Base-by-base conservation (phyloP, 176 grass and related monocot species). In the Otatea glauca region DNA sequence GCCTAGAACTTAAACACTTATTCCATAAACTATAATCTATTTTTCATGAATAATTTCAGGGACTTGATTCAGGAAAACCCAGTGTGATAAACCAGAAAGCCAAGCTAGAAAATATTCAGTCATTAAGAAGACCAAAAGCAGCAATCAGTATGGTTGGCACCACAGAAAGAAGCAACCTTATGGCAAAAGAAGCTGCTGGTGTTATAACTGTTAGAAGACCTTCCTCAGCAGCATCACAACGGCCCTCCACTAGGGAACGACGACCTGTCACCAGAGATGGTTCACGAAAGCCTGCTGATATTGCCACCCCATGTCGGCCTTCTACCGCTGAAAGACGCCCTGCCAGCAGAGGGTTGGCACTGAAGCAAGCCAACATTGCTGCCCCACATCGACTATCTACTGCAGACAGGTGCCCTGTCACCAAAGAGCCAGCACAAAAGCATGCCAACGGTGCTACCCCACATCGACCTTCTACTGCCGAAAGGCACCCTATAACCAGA, bases 11-110 rank as follows among this genome's bases (percentile, higher is more conserved):
- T 71, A n/a, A 76, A 81, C 59, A 59, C 6, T 68, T 29, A 67
- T 88, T 75, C 63, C 35, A 65, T 85, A 45, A 92, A 68, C 0
- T 79, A 81, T 74, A 88, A 41, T 44, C 0, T 59, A 72, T 41
- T 70, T 77, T 67, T 83, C 39, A 71, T 76, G 68, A 53, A 89
- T 81, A 80, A 78, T 89, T 88, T 86, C 86, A 95, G 90, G 90
- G 68, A n/a, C 18, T 43, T 74, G 59, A 16, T 35, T 73, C 70
- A 43, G 60, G 62, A 41, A 74, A 84, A 41, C 39, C 79, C 5
- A 67, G 62, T 68, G 54, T 50, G 21, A 80, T 70, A 24, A 91
- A 82, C 66, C 88, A 79, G 81, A 88, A 83, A 78, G 50, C 62
- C 13, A 94, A 83, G 83, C 56, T 70, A 53, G 85, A 90, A 53